Base-by-base conservation (phyloP, 2,329 filamentous ascomycete species). In the Colletotrichum agaves region DNA sequence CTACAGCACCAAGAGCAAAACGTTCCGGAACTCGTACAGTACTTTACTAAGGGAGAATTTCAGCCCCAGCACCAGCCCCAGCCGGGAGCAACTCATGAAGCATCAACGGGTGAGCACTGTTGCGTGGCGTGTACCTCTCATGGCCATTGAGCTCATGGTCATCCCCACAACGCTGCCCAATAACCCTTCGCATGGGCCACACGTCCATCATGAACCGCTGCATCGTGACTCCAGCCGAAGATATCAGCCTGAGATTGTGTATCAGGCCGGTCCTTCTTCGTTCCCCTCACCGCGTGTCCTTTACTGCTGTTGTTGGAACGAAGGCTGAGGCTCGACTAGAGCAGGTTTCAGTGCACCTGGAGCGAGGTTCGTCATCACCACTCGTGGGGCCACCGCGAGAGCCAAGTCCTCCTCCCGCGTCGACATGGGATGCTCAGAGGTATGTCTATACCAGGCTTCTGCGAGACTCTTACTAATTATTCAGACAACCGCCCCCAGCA, bases 401-500 rank as follows among this genome's bases (percentile, higher is more conserved):
- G 75, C 75, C 77, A 67, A 80, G 78, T 66, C 74, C 75, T 39
- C 72, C 72, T 23, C 76, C 75, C 52, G 64, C 69, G 63, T 67
- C 73, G 59, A 77, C 73, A 66, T 88, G 85, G 85, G 84, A 88
- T 74, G 84, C 86, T 74, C 84, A 86, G 77, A 81, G 80, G 85
- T 87, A 71, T 75, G 80, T 75, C 15, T 17, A 39, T 23, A 43
- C 7, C 11, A 31, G 19, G 7, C 31, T 8, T 46, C 43, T 44
- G 19, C 61, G 23, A 73, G 6, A 39, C 46, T 23, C 52, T 37
- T 7, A 8, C 39, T 75, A 63, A 74, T 64, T 52, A n/a, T 46
- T 53, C 71, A 92, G 90, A 76, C 87, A 90, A 73, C 80, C 89
- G 49, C 89, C 89, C 65, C 88, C 89, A 11, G 63, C 78, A 46